Percentiles rank a stretch among this genome's conserved stretches.
Conservation (phyloP, 495 filamentous ascomycete genomes). For the Xylaria sp. region DNA sequence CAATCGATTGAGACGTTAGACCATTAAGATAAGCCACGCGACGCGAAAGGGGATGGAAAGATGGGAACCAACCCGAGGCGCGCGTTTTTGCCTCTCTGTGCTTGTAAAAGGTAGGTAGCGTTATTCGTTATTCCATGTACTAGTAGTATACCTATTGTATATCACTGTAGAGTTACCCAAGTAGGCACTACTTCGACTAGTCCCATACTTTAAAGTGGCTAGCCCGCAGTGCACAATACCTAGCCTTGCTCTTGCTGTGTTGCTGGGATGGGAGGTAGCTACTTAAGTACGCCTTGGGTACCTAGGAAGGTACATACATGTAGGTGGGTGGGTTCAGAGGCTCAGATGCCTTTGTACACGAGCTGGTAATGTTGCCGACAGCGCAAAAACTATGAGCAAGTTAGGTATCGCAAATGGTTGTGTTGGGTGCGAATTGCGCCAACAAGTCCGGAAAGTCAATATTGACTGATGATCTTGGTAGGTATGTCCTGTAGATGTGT, state of each 20-base stretch:
- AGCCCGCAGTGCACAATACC: not conserved
- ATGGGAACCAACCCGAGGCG: slow-evolving; percentile 20
- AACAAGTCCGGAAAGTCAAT: not conserved
- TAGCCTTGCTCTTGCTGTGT: not conserved
- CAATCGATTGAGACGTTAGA: slow-evolving; percentile 22
- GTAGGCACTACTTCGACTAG: slow-evolving; percentile 1
- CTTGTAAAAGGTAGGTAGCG: too few species aligned
- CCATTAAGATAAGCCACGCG: slow-evolving; percentile 26
- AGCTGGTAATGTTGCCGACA: not conserved
- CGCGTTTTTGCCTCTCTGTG: slow-evolving; percentile 2
- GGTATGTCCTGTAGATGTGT: not conserved
- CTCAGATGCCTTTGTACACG: not conserved
- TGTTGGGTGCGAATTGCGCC: not conserved
- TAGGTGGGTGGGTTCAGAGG: too few species aligned
- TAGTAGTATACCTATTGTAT: too few species aligned
- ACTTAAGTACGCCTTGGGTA: too few species aligned
- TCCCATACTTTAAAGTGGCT: not conserved
- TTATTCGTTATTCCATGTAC: too few species aligned
- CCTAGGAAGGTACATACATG: too few species aligned
- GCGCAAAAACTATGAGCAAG: not conserved
- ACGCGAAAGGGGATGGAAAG: slow-evolving; percentile 23
- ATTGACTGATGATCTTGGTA: slow-evolving; percentile 3
- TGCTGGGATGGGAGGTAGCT: not conserved
- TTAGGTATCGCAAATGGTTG: not conserved
- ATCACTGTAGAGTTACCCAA: not conserved